A percentile compares a stretch with the other conserved stretches of the same genome.
Conservation (phyloP, 2,329 filamentous ascomycete genomes). For the Calonectria pseudoturangicola region DNA sequence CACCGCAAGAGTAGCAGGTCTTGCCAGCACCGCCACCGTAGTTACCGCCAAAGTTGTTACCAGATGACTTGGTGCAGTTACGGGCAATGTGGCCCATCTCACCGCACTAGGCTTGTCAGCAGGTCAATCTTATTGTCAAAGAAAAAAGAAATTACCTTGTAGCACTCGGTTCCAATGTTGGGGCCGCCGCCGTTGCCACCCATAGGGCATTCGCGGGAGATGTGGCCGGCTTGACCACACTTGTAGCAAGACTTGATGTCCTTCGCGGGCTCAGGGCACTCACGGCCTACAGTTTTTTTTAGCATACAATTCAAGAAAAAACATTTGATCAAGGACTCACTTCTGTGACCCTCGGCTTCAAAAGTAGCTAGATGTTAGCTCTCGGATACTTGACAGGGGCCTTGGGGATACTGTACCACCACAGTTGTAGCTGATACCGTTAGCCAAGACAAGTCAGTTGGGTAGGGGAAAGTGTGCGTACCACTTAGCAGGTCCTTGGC, state of each 20-base stretch:
- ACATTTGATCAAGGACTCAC: conserved; percentile 69
- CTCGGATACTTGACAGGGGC: conserved; percentile 23
- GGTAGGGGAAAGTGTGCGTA: conserved; percentile 64
- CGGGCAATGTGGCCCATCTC: conserved; percentile 97
- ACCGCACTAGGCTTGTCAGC: conserved; percentile 78
- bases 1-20: conserved; percentile 99
- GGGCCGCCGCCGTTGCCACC: conserved; percentile 67
- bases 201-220: conserved; percentile 89
- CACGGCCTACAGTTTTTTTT: conserved; percentile 78
- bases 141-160: conserved; percentile 77
- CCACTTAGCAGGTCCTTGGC: conserved; percentile 89
- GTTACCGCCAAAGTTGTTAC: conserved; percentile 69
- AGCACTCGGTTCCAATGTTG: conserved; percentile 80
- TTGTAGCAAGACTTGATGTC: conserved; percentile 87
- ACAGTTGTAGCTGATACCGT: conserved; percentile 82
- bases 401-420: conserved; percentile 74
- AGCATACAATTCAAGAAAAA: conserved; percentile 16
- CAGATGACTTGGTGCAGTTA: conserved; percentile 82
- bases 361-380: conserved; percentile 52
- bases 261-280: conserved; percentile 92
- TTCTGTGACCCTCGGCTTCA: conserved; percentile 82
- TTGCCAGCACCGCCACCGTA: conserved; percentile 76
- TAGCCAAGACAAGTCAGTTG: not conserved
- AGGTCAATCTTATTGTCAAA: not conserved
- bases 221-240: conserved; percentile 89